Conservation (phyloP, 345 rosid genomes). For the Sisymbrium irio region DNA sequence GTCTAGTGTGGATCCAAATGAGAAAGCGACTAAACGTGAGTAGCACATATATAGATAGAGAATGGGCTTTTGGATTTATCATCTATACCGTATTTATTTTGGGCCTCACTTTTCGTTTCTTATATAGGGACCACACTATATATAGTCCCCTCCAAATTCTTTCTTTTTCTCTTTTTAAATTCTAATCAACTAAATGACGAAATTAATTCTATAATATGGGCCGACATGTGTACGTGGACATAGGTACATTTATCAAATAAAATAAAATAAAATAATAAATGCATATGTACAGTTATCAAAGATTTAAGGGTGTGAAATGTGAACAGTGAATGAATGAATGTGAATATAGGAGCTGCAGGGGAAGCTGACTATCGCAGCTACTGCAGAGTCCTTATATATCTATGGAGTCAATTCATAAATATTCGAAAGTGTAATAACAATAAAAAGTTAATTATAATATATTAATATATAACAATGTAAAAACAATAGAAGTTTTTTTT, state of each 20-base stretch:
- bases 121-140: constrained; percentile 33
- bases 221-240: constrained; percentile 11
- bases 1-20: constrained; percentile 29
- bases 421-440: neutral
- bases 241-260: neutral
- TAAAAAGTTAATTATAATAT: neutral
- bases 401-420: neutral
- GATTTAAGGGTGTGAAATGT: constrained; percentile 12
- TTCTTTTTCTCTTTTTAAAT: neutral
- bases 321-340: constrained; percentile 25
- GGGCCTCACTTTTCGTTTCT: constrained; percentile 31
- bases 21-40: constrained; percentile 37
- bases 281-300: neutral
- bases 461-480: neutral
- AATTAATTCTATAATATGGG: constrained; percentile 8
- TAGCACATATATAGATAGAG: constrained; percentile 24
- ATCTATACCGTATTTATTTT: constrained; percentile 28
- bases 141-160: constrained; percentile 6
- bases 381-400: constrained; percentile 10
- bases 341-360: constrained; percentile 25
- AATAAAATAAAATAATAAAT: neutral
- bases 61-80: constrained; percentile 33
- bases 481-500: neutral
- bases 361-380: constrained; percentile 30
- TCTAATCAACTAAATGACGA: neutral